Conservation (phyloP, 306 rosid genomes). For the Coriaria nepalensis region DNA sequence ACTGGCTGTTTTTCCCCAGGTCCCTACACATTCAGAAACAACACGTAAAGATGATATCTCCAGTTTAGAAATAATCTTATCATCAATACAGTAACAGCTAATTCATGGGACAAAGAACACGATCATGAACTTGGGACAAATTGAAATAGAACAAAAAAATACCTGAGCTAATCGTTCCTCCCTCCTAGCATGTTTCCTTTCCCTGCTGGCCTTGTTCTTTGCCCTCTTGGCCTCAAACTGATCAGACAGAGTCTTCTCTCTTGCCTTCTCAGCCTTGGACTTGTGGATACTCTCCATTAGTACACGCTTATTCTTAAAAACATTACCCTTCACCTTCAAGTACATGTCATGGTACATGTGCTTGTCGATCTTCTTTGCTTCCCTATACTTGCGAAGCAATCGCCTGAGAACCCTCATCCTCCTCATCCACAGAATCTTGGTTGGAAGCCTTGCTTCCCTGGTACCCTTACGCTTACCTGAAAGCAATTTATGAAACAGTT, state of each 20-base stretch:
- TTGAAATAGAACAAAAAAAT: no score
- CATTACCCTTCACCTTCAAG: constrained; percentile 43
- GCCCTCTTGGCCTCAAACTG: constrained; percentile 41
- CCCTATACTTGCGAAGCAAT: constrained; percentile 35
- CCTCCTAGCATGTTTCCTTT: constrained; percentile 32
- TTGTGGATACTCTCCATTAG: constrained; percentile 45
- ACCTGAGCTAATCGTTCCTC: constrained; percentile 37
- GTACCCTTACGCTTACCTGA: no score
- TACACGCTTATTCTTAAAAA: constrained; percentile 39
- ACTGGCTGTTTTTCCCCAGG: no score
- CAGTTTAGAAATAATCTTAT: no score
- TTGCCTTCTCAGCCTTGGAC: constrained; percentile 40
- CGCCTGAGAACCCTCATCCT: constrained; percentile 35
- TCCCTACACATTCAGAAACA: no score
- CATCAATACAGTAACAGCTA: no score
- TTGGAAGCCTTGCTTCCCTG: no score
- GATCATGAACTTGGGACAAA: no score
- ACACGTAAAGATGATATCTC: no score
- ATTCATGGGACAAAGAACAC: no score
- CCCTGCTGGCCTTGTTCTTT: constrained; percentile 40
- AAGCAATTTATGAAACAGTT: no score
- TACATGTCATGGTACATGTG: constrained; percentile 45
- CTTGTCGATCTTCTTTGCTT: constrained; percentile 32
- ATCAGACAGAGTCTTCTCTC: constrained; percentile 33
- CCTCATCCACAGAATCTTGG: no score